Evolutionary conservation across 2,329 filamentous ascomycete genomes (phyloP), one percentile per base, ranked within the genome.

Genomic region (Ophiosphaerella herpotricha): DNA sequence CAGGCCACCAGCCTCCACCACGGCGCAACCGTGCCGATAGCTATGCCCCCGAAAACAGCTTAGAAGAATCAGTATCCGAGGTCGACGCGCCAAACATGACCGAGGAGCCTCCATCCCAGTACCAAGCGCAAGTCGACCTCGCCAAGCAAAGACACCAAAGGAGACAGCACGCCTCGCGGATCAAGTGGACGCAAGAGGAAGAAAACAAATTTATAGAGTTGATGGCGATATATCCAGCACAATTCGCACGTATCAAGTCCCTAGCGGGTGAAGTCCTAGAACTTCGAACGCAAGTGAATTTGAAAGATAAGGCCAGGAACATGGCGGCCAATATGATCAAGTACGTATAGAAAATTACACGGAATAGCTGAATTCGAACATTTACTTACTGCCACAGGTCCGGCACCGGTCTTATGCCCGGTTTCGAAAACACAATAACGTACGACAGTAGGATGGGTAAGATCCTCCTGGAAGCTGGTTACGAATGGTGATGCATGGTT

Each of bases 271-370:
- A 70, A 36, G 38, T 66, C 8, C 46, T 73, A 16, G 60, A 70
- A 9, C 56, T 66, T 4, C 74, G 83, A 2, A 73, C 67, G 5
- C 80, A 85, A 51, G 80, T 82, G 2, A 79, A 82, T 38, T 52
- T 85, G 7, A 78, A 77, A 54, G 75, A 78, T 39, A 77, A 77
- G 52, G 74, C 67, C 11, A 61, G 73, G 41, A 76, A 68, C 37
- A 72, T 77, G 63, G 72, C 74, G 9, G 50, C 69, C 6, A 67
- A 61, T 35, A 75, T 68, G 67, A 66, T 75, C 29, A 72, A 71
- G 75, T 77, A 61, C 57, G 72, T 60, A 16, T 39, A 8, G 24
- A n/a, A 12, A 13, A 21, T 2, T 21, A 4, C 18, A 21, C 18
- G 18, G 18, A 21, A 21, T 21, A 21, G 18, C 4, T 4, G 18